phyloP scores from a whole-genome alignment of 495 filamentous ascomycete genomes.

The Annulohypoxylon bovei region DNA sequence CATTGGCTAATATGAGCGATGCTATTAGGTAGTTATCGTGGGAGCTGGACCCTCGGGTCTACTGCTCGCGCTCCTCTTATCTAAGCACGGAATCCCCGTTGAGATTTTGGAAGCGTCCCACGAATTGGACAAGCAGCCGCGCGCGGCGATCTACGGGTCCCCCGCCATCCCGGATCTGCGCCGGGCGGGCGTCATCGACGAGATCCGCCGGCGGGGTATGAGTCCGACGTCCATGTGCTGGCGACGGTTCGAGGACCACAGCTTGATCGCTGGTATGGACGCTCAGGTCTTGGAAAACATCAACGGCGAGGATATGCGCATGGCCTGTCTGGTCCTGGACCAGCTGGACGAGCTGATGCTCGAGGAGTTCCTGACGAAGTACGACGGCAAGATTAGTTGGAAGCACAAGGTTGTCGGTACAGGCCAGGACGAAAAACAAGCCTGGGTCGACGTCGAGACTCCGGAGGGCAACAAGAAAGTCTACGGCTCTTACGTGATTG shows the following conservation, averaged over 20 bases:
- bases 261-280: conserved; percentile 48
- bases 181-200: conserved; percentile 65
- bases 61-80: conserved; percentile 64
- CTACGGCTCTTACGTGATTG: conserved; percentile 66
- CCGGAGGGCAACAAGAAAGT: conserved; percentile 51
- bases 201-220: conserved; percentile 61
- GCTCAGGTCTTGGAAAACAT: conserved; percentile 41
- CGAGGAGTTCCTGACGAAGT: conserved; percentile 56
- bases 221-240: conserved; percentile 62
- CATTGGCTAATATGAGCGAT: not conserved
- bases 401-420: conserved; percentile 59
- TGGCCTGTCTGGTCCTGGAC: conserved; percentile 51
- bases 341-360: conserved; percentile 57
- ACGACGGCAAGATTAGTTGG: conserved; percentile 57
- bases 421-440: conserved; percentile 60
- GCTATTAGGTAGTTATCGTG: conserved; percentile 55
- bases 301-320: conserved; percentile 51
- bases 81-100: conserved; percentile 62
- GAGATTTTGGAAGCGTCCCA: conserved; percentile 62
- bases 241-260: conserved; percentile 55
- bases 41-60: conserved; percentile 68
- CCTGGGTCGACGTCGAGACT: conserved; percentile 62
- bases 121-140: conserved; percentile 63
- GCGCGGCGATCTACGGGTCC: conserved; percentile 64
- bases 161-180: conserved; percentile 63